Conservation (phyloP, 257 asterid genomes). For the Misopates orontium region DNA sequence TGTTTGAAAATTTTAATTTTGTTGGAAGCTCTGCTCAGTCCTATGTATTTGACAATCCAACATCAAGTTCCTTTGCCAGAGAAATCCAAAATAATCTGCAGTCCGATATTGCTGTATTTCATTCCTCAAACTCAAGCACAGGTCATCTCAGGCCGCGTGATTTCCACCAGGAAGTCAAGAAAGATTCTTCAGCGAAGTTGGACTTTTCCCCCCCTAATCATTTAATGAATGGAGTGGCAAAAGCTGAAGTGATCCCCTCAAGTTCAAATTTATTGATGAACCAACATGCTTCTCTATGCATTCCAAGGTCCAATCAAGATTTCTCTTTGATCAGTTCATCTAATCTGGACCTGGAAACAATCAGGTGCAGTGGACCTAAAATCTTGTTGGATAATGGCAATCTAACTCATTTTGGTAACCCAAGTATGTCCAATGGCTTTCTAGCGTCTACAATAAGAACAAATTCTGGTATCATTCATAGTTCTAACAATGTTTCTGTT, state of each 20-base stretch:
- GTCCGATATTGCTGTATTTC: constrained; percentile 31
- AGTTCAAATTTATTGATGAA: constrained; percentile 43
- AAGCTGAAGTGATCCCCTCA: constrained; percentile 51
- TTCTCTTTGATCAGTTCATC: constrained; percentile 34
- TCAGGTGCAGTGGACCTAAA: constrained; percentile 29
- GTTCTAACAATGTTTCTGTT: constrained; percentile 26
- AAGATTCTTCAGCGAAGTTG: constrained; percentile 21
- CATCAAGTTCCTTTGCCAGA: constrained; percentile 30
- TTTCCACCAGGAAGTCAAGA: constrained; percentile 25
- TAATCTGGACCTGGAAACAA: constrained; percentile 18
- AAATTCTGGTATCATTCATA: constrained; percentile 23
- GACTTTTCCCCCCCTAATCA: constrained; percentile 30
- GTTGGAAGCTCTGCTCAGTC: constrained; percentile 29
- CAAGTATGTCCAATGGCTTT: constrained; percentile 22
- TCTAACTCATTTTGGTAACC: constrained; percentile 19
- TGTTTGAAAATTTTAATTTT: constrained; percentile 20
- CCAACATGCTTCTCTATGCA: constrained; percentile 31
- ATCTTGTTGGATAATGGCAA: constrained; percentile 13
- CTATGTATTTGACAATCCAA: constrained; percentile 27
- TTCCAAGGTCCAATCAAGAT: constrained; percentile 27
- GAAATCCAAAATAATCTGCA: constrained; percentile 27
- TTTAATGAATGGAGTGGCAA: constrained; percentile 32
- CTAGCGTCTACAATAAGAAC: constrained; percentile 23
- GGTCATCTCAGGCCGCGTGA: constrained; percentile 17
- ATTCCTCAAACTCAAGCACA: constrained; percentile 20